phyloP scores from a whole-genome alignment of 2,329 filamentous ascomycete species.

The Acrodontium crateriforme region DNA sequence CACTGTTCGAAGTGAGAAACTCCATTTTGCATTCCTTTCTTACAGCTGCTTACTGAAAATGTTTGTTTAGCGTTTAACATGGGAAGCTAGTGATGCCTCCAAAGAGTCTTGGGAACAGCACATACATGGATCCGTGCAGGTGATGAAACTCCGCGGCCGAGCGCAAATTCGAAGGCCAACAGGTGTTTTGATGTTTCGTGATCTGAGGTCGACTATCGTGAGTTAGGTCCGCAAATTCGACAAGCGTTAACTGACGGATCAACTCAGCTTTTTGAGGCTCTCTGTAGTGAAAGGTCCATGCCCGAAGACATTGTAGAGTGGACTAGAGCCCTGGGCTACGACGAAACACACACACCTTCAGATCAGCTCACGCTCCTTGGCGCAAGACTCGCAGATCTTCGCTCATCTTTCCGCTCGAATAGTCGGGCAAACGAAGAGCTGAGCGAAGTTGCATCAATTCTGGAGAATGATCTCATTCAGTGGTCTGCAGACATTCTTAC shows the following conservation, averaged over 20 bases:
- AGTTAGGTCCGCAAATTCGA: slow-evolving; percentile 1
- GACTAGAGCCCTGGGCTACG: slow-evolving; percentile 6
- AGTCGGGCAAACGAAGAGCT: slow-evolving; percentile 4
- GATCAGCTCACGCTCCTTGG: slow-evolving; percentile 7
- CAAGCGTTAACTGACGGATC: slow-evolving; percentile 1
- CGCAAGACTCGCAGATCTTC: slow-evolving; percentile 3
- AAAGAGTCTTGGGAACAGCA: slow-evolving; percentile 6
- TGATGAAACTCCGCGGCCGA: slow-evolving; percentile 6
- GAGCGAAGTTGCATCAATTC: slow-evolving; percentile 1
- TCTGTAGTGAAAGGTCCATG: slow-evolving; percentile 4
- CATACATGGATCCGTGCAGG: slow-evolving; percentile 4
- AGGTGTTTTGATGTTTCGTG: slow-evolving; percentile 7
- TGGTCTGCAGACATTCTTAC: slow-evolving; percentile 5
- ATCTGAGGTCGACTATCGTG: slow-evolving; percentile 7
- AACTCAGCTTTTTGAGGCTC: slow-evolving; percentile 4
- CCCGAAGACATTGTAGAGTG: slow-evolving; percentile 7
- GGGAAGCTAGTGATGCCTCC: slow-evolving; percentile 5
- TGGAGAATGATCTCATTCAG: slow-evolving; percentile 7
- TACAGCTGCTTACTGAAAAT: neutral
- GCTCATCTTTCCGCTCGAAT: slow-evolving; percentile 2
- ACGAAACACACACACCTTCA: slow-evolving; percentile 3
- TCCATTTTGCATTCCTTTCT: neutral
- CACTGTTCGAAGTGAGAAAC: slow-evolving; percentile 5
- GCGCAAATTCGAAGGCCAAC: slow-evolving; percentile 4
- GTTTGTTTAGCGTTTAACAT: slow-evolving; percentile 3